These are phyloP conservation scores for Trypanosomatidae sp. DNA, from an alignment of 208 protist genomes.

Conservation along the genomic window DNA sequence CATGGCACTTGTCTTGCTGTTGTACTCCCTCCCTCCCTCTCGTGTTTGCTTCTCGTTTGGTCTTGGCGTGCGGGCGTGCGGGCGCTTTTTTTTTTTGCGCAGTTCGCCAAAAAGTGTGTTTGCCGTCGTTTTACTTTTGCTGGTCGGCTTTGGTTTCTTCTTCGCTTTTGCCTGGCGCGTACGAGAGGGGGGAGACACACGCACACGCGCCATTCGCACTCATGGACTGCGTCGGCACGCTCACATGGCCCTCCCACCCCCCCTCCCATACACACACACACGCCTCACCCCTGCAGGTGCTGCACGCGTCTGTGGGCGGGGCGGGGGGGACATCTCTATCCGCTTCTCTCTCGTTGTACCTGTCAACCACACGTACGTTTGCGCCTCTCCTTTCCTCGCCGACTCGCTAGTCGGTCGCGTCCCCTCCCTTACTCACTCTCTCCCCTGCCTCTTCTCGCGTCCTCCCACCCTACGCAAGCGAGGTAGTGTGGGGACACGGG, in stretches of 20 bases:
- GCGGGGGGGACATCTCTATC: no score
- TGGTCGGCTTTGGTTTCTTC: no score
- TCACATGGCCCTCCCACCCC: background rate
- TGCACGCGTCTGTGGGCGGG: background rate
- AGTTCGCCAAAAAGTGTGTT: no score
- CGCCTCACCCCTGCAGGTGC: background rate
- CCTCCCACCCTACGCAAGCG: background rate
- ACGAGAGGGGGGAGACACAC: no score
- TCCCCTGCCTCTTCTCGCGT: background rate
- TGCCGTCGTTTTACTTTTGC: no score
- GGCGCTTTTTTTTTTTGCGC: no score
- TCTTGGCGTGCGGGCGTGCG: no score
- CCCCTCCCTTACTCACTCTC: background rate
- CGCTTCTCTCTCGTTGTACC: background rate
- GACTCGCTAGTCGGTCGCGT: background rate
- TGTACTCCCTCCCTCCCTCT: constrained; percentile 3
- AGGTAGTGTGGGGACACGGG: background rate
- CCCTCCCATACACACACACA: background rate
- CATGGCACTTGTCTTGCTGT: background rate
- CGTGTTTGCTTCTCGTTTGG: background rate
- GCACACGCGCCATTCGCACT: background rate
- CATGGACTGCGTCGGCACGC: background rate
- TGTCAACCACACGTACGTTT: background rate
- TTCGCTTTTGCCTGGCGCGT: no score
- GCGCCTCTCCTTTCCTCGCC: background rate